phyloP scores from a whole-genome alignment of 2,329 filamentous ascomycete species.

The Conoideocrella luteorostrata region DNA sequence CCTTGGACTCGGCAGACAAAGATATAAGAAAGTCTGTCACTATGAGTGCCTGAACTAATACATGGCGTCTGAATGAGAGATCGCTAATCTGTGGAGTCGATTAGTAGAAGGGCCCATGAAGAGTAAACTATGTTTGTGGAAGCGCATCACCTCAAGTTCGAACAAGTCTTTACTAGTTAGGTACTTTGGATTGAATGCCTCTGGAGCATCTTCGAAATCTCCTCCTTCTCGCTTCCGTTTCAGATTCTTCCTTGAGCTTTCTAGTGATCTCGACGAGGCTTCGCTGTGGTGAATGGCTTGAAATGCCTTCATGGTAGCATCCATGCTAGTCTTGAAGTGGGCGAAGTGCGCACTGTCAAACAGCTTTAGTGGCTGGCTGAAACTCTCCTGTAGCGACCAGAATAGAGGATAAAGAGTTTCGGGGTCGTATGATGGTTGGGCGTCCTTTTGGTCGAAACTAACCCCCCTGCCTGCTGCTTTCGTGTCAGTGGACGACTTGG shows the following conservation, averaged over 20 bases:
- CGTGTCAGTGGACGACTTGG: slow-evolving; percentile 16
- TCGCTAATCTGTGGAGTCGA: slow-evolving; percentile 65
- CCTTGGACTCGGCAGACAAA: slow-evolving; percentile 73
- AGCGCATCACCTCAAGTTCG: slow-evolving; percentile 70
- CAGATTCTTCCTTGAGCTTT: slow-evolving; percentile 56
- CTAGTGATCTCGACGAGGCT: slow-evolving; percentile 44
- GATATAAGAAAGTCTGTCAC: slow-evolving; percentile 94
- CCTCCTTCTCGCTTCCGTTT: slow-evolving; percentile 64
- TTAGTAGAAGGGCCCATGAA: neutral
- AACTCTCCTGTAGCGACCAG: slow-evolving; percentile 87
- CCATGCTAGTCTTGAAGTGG: slow-evolving; percentile 75
- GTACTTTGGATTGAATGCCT: slow-evolving; percentile 88
- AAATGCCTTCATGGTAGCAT: slow-evolving; percentile 55
- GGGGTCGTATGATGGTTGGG: slow-evolving; percentile 53
- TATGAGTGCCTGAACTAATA: slow-evolving; percentile 91
- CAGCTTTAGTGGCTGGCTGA: slow-evolving; percentile 80
- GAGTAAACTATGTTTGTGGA: neutral
- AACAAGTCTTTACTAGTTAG: slow-evolving; percentile 96
- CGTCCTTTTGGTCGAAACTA: slow-evolving; percentile 34
- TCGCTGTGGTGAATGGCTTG: slow-evolving; percentile 44
- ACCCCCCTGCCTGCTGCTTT: slow-evolving; percentile 32
- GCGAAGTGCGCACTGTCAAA: slow-evolving; percentile 67
- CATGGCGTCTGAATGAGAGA: slow-evolving; percentile 86
- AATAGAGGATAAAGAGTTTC: slow-evolving; percentile 82
- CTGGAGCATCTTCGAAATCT: slow-evolving; percentile 42